Conservation (phyloP, 2,329 filamentous ascomycete genomes). For the Curvularia lunata region DNA sequence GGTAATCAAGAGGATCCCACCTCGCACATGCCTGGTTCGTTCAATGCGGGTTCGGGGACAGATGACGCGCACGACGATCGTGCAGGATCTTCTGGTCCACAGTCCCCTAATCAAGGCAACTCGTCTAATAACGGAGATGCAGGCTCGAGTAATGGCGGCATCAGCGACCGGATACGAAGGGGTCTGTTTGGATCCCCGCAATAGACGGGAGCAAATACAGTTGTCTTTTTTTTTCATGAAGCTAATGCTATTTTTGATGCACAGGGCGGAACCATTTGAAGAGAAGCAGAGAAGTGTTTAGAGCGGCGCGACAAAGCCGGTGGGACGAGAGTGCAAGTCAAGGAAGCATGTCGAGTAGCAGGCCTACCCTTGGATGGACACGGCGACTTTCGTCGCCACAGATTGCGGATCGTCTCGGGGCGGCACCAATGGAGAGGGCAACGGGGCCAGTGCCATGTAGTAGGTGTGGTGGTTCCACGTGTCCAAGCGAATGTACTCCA, state of each 20-base stretch:
- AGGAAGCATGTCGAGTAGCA: slow-evolving; percentile 2
- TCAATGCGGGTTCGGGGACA: slow-evolving; percentile 27
- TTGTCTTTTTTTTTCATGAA: background rate
- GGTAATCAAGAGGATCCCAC: slow-evolving; percentile 12
- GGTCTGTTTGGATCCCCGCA: slow-evolving; percentile 43
- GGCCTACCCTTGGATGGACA: slow-evolving; percentile 2
- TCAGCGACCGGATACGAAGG: slow-evolving; percentile 42
- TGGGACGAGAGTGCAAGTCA: background rate
- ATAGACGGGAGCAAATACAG: slow-evolving; percentile 2
- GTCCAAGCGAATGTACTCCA: slow-evolving; percentile 12
- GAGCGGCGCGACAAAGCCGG: slow-evolving; percentile 4
- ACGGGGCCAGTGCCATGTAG: slow-evolving; percentile 1
- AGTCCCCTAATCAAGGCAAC: slow-evolving; percentile 8
- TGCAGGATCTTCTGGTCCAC: slow-evolving; percentile 18
- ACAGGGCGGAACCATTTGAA: slow-evolving; percentile 9
- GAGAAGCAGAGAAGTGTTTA: slow-evolving; percentile 5
- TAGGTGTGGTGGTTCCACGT: slow-evolving; percentile 8
- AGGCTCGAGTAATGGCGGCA: slow-evolving; percentile 23
- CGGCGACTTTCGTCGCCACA: slow-evolving; percentile 9
- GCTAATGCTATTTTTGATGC: slow-evolving; percentile 1
- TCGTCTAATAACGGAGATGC: slow-evolving; percentile 19
- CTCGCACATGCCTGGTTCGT: slow-evolving; percentile 41
- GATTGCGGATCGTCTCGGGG: background rate
- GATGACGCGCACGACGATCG: slow-evolving; percentile 30
- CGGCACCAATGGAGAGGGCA: background rate